Conservation (phyloP, 495 filamentous ascomycete genomes). For the Aspergillus steynii region DNA sequence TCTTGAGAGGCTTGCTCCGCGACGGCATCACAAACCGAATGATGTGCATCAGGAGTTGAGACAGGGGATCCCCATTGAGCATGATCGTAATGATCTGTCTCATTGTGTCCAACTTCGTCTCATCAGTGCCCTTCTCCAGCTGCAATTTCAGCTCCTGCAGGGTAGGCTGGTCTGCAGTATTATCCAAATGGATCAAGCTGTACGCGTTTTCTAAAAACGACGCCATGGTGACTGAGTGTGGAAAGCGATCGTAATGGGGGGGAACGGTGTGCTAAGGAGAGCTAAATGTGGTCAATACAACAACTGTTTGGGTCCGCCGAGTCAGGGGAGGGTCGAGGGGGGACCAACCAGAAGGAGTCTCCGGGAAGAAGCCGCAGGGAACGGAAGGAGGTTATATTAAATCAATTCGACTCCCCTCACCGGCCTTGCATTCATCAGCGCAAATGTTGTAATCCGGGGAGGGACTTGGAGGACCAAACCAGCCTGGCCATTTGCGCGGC, state of each 20-base stretch:
- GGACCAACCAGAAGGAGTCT: slow-evolving; percentile 31
- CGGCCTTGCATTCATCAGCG: slow-evolving; percentile 43
- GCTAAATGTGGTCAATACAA: slow-evolving; percentile 41
- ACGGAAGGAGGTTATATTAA: slow-evolving; percentile 26
- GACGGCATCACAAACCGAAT: slow-evolving; percentile 99
- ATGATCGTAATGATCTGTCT: slow-evolving; percentile 94
- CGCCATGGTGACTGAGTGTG: slow-evolving; percentile 68
- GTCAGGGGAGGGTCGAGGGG: slow-evolving; percentile 13
- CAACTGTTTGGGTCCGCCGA: slow-evolving; percentile 37
- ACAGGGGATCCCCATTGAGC: slow-evolving; percentile 97
- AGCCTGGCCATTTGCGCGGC: slow-evolving; percentile 48
- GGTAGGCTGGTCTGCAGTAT: slow-evolving; percentile 85
- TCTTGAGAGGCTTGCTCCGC: slow-evolving; percentile 95
- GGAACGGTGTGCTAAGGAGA: slow-evolving; percentile 27
- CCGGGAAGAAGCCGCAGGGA: slow-evolving; percentile 23
- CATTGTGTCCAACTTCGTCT: slow-evolving; percentile 97
- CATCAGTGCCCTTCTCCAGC: slow-evolving; percentile 96
- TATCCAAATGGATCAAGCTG: slow-evolving; percentile 94
- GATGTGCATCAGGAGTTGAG: slow-evolving; percentile 96
- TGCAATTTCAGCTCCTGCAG: slow-evolving; percentile 88
- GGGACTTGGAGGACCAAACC: slow-evolving; percentile 33
- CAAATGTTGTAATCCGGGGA: slow-evolving; percentile 32
- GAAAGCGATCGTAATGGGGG: slow-evolving; percentile 19
- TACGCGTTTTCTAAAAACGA: slow-evolving; percentile 91
- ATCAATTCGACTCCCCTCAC: slow-evolving; percentile 45